Evolutionary conservation across 2,329 filamentous ascomycete genomes (phyloP).

Genomic region (Stemphylium beticola): DNA sequence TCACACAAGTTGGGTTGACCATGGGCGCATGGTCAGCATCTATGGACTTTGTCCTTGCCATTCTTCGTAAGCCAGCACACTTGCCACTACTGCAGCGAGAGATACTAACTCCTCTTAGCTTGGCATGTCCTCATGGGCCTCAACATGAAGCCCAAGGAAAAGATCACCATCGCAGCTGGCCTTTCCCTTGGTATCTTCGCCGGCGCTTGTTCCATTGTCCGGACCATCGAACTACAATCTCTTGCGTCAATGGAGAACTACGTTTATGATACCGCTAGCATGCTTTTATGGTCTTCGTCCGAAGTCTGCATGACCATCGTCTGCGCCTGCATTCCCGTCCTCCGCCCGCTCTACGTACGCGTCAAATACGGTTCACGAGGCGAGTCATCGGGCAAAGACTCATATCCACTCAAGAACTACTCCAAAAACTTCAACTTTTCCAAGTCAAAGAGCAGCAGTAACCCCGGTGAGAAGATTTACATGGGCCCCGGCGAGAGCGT

Average conservation of each 20-base stretch:
- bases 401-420: slow-evolving; percentile 31
- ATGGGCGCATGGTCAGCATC: slow-evolving; percentile 43
- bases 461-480: slow-evolving; percentile 23
- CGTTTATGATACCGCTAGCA: slow-evolving; percentile 40
- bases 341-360: slow-evolving; percentile 51
- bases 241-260: slow-evolving; percentile 39
- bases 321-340: slow-evolving; percentile 60
- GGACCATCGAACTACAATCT: slow-evolving; percentile 37
- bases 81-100: neutral
- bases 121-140: slow-evolving; percentile 43
- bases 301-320: slow-evolving; percentile 57
- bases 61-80: slow-evolving; percentile 27
- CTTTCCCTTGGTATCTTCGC: slow-evolving; percentile 42
- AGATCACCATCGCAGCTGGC: slow-evolving; percentile 39
- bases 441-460: slow-evolving; percentile 20
- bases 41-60: slow-evolving; percentile 46
- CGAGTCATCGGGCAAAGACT: slow-evolving; percentile 23
- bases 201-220: slow-evolving; percentile 40
- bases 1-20: slow-evolving; percentile 34
- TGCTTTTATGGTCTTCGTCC: slow-evolving; percentile 43
- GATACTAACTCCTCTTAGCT: slow-evolving; percentile 11
- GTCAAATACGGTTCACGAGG: slow-evolving; percentile 29
- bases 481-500: slow-evolving; percentile 25
- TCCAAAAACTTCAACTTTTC: neutral
- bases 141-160: slow-evolving; percentile 46